These are phyloP conservation scores for Zymoseptoria brevis DNA, from an alignment of 2,329 filamentous ascomycete species.

Conservation along the genomic window DNA sequence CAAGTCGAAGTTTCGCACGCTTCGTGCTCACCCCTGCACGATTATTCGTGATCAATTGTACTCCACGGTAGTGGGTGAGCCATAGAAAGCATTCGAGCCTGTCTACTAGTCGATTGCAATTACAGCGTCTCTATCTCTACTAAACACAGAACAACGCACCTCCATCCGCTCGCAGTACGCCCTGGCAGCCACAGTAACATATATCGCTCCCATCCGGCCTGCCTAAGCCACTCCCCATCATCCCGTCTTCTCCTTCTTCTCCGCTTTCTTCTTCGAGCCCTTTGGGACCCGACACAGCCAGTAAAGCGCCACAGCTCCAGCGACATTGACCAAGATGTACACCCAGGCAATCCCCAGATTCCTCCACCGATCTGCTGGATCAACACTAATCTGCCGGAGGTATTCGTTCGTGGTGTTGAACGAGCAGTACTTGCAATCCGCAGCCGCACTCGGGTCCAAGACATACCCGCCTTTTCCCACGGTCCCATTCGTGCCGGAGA, in stretches of 20 bases:
- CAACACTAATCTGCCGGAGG: slow-evolving; percentile 34
- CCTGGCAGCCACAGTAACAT: too few species aligned
- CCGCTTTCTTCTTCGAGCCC: slow-evolving; percentile 36
- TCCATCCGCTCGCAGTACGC: too few species aligned
- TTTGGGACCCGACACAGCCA: slow-evolving; percentile 49
- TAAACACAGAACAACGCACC: too few species aligned
- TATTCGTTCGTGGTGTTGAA: slow-evolving; percentile 38
- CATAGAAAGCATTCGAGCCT: too few species aligned
- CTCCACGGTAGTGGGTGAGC: too few species aligned
- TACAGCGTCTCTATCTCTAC: too few species aligned
- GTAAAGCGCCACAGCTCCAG: slow-evolving; percentile 44
- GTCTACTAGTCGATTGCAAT: too few species aligned
- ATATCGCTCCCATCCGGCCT: too few species aligned
- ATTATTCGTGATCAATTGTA: too few species aligned
- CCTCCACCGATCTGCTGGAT: slow-evolving; percentile 42
- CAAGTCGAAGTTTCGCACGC: too few species aligned
- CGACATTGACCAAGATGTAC: slow-evolving; percentile 46
- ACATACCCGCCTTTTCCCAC: slow-evolving; percentile 31
- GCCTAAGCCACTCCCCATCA: not conserved
- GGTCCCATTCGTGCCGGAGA: slow-evolving; percentile 4
- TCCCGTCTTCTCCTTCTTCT: slow-evolving; percentile 33
- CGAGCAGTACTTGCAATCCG: slow-evolving; percentile 35
- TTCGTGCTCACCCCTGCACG: too few species aligned
- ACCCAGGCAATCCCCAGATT: slow-evolving; percentile 48
- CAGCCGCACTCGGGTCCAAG: slow-evolving; percentile 26